A percentile compares a stretch with the other conserved stretches of the same genome.
Conservation (phyloP, 495 filamentous ascomycete species). For the Chlorociboria aeruginascens region DNA sequence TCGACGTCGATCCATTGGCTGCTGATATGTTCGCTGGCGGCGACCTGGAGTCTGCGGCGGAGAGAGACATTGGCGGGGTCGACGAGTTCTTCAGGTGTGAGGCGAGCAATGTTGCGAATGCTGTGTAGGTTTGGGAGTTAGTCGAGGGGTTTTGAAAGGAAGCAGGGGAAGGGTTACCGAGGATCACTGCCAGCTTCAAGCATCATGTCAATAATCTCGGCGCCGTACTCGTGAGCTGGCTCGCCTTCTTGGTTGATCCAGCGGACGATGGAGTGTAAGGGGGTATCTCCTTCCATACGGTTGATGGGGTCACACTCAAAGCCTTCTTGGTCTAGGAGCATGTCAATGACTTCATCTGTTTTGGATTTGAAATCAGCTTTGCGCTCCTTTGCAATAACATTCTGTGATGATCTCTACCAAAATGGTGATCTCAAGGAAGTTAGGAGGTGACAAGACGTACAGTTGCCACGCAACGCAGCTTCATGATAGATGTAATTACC, state of each 20-base stretch:
- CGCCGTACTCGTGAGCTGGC: conserved; percentile 50
- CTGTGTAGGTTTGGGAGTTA: conserved; percentile 9
- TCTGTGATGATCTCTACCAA: too few relatives aligned
- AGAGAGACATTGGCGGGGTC: conserved; percentile 63
- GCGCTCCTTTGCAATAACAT: too few relatives aligned
- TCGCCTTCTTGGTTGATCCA: conserved; percentile 48
- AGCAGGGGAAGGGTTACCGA: conserved; percentile 2
- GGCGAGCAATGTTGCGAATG: conserved; percentile 57
- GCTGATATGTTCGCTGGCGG: conserved; percentile 55
- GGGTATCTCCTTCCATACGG: conserved; percentile 74
- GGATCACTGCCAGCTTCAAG: conserved; percentile 85
- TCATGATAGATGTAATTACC: conserved; percentile 85
- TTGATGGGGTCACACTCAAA: conserved; percentile 90
- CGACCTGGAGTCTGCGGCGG: conserved; percentile 54
- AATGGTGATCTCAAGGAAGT: too few relatives aligned
- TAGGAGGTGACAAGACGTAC: conserved; percentile 35
- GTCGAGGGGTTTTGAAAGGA: too few relatives aligned
- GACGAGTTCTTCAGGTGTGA: conserved; percentile 56
- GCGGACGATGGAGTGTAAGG: conserved; percentile 76
- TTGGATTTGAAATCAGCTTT: background rate
- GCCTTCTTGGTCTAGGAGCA: conserved; percentile 83
- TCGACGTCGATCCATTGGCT: conserved; percentile 37
- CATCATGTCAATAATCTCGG: conserved; percentile 73
- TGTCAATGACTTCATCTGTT: conserved; percentile 78
- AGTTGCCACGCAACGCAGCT: conserved; percentile 75